phyloP scores from a whole-genome alignment of 2,329 filamentous ascomycete species.

The Pestalotiopsis sp. region DNA sequence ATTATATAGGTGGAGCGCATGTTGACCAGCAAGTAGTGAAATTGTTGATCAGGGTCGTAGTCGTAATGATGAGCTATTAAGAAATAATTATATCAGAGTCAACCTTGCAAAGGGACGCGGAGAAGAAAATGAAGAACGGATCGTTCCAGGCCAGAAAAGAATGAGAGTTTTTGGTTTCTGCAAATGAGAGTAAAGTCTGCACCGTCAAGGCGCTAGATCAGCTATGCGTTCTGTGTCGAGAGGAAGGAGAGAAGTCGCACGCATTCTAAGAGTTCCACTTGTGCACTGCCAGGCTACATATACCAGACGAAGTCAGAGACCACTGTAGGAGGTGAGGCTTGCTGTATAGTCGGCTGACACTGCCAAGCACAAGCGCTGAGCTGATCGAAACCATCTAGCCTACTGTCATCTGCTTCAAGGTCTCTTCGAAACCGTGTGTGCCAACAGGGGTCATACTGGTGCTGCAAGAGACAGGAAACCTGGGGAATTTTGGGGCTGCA shows the following conservation, averaged over 20 bases:
- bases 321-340: not conserved
- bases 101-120: constrained; percentile 9
- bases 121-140: not conserved
- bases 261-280: not conserved
- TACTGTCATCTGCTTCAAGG: not conserved
- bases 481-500: not conserved
- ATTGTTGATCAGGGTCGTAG: not conserved
- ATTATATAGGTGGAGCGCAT: constrained; percentile 8
- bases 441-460: not conserved
- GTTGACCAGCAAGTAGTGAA: not conserved
- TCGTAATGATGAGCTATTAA: not conserved
- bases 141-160: not conserved
- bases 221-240: not conserved
- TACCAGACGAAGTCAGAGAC: not conserved
- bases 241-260: not conserved
- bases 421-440: not conserved
- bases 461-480: not conserved
- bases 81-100: constrained; percentile 1
- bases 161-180: not conserved
- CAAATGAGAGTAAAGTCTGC: constrained; percentile 9
- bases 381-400: not conserved
- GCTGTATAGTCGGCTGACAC: not conserved
- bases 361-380: not conserved
- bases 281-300: not conserved
- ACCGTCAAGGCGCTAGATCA: constrained; percentile 10